A percentile compares a stretch with the other conserved stretches of the same genome.
Evolutionary conservation across 2,329 filamentous ascomycete genomes (phyloP).

Genomic region (Clonostachys solani): DNA sequence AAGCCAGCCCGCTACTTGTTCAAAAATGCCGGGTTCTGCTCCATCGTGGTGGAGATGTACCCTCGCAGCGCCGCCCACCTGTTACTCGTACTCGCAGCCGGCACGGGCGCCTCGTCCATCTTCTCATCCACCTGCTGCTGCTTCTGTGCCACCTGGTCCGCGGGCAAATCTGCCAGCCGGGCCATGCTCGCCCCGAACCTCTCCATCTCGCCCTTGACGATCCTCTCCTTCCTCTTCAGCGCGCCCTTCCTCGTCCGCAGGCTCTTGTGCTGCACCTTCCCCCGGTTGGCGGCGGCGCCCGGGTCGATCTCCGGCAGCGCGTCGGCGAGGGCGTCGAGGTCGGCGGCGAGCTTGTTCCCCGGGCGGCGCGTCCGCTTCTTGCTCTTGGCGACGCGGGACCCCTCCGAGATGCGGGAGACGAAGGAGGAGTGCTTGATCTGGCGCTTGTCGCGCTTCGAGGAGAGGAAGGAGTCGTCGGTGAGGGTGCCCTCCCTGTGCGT

Average conservation of each 20-base stretch:
- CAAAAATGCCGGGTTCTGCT: conserved; percentile 75
- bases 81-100: conserved; percentile 39
- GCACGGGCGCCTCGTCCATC: conserved; percentile 2
- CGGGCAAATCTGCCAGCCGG: conserved; percentile 49
- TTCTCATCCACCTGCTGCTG: conserved; percentile 3
- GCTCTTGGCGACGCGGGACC: conserved; percentile 11
- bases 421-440: conserved; percentile 78
- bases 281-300: conserved; percentile 35
- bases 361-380: conserved; percentile 45
- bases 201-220: conserved; percentile 78
- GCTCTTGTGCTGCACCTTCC: conserved; percentile 69
- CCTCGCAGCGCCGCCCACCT: conserved; percentile 78
- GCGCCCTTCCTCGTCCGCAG: conserved; percentile 73
- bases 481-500: conserved; percentile 45
- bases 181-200: conserved; percentile 83
- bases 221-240: conserved; percentile 74
- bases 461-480: conserved; percentile 55
- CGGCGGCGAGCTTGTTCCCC: conserved; percentile 71
- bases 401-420: conserved; percentile 60
- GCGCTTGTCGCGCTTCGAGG: conserved; percentile 80
- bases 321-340: conserved; percentile 69
- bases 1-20: conserved; percentile 11
- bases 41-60: conserved; percentile 85
- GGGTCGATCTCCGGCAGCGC: conserved; percentile 64
- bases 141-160: conserved; percentile 3